These are phyloP conservation scores for Pisolithus thermaeus DNA, from an alignment of 1,284 basidiomycete genomes.

Conservation along the genomic window DNA sequence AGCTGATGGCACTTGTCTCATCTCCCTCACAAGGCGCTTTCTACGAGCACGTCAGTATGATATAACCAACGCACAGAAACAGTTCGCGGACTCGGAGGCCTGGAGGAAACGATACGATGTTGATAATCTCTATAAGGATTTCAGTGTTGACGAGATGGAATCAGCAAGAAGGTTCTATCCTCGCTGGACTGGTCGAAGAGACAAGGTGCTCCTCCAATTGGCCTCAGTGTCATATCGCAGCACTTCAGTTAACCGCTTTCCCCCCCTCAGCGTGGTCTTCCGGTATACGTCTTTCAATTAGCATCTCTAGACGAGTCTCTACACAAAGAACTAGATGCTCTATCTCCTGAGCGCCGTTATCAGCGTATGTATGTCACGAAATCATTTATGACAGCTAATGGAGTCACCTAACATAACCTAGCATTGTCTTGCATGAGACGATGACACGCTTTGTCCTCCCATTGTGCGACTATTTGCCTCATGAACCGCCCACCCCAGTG, in stretches of 20 bases:
- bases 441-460: constrained; percentile 62
- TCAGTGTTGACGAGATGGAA: constrained; percentile 57
- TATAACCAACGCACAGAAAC: constrained; percentile 55
- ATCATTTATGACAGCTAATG: not conserved
- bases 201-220: constrained; percentile 46
- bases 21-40: constrained; percentile 51
- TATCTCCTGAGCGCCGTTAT: constrained; percentile 50
- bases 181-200: constrained; percentile 71
- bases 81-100: constrained; percentile 57
- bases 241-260: constrained; percentile 1
- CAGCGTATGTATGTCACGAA: constrained; percentile 59
- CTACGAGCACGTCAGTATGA: constrained; percentile 67
- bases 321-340: constrained; percentile 54
- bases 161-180: constrained; percentile 61
- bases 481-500: constrained; percentile 48
- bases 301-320: constrained; percentile 46
- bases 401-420: constrained; percentile 16
- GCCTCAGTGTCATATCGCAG: not conserved
- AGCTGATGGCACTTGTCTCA: not conserved
- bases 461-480: constrained; percentile 61
- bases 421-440: constrained; percentile 56
- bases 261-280: constrained; percentile 51
- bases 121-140: constrained; percentile 52
- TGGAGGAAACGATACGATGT: constrained; percentile 64
- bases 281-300: constrained; percentile 68